Evolutionary conservation across 768 basidiomycete species (phyloP).

Genomic region (Hebeloma cylindrosporum): DNA sequence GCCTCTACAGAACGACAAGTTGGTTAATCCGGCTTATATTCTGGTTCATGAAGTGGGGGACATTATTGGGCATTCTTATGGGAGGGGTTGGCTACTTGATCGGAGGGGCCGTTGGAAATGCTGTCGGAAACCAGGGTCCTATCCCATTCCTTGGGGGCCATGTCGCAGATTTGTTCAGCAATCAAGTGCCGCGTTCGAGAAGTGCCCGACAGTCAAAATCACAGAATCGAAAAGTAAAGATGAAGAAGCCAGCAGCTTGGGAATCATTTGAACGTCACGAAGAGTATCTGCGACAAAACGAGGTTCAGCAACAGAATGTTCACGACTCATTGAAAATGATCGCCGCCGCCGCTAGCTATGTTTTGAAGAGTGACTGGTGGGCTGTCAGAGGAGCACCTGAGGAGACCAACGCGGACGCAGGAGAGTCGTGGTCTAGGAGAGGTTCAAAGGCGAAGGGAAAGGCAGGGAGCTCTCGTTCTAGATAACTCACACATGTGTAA

Average conservation of each 20-base stretch:
- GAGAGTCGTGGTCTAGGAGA: background rate
- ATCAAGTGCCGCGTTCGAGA: conserved; percentile 3
- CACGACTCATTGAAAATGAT: conserved; percentile 12
- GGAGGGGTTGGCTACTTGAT: conserved; percentile 57
- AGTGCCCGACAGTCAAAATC: conserved; percentile 8
- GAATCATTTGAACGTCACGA: conserved; percentile 63
- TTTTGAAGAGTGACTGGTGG: no score
- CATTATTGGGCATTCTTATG: conserved; percentile 53
- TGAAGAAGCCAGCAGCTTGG: conserved; percentile 51
- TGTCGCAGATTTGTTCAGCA: conserved; percentile 34
- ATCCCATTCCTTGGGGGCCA: conserved; percentile 40
- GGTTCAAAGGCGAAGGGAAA: conserved; percentile 8
- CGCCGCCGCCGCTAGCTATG: no score
- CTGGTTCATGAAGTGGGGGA: conserved; percentile 79
- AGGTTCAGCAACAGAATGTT: conserved; percentile 7
- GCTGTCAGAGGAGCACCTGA: no score
- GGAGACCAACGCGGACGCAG: background rate
- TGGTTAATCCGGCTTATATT: conserved; percentile 68
- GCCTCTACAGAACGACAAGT: conserved; percentile 74
- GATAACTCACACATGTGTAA: conserved; percentile 15
- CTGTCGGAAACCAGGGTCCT: conserved; percentile 36
- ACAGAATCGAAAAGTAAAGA: conserved; percentile 20
- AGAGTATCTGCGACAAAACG: conserved; percentile 36
- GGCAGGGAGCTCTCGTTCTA: conserved; percentile 29
- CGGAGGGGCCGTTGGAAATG: conserved; percentile 33